These are phyloP conservation scores for Ceratocystis cacaofunesta DNA, from an alignment of 2,329 filamentous ascomycete genomes.

Conservation along the genomic window DNA sequence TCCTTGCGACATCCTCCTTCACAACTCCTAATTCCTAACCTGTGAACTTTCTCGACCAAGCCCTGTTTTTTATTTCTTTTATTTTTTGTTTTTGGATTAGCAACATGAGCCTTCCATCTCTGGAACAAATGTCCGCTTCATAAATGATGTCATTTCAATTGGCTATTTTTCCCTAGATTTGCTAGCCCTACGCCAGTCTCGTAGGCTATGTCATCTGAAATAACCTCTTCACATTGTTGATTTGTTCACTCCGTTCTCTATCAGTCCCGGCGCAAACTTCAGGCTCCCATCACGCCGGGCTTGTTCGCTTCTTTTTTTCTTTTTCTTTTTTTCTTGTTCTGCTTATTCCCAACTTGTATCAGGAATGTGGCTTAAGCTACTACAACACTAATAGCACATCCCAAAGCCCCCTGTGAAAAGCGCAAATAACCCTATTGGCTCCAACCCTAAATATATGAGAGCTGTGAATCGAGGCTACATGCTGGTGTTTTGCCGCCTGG, in stretches of 20 bases:
- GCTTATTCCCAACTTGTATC: not conserved
- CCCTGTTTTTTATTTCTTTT: not conserved
- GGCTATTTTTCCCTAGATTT: not conserved
- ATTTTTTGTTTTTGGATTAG: not conserved
- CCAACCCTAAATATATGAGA: too few relatives aligned
- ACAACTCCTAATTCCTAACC: not conserved
- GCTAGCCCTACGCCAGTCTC: too few relatives aligned
- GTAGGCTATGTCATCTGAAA: too few relatives aligned
- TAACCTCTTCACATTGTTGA: too few relatives aligned
- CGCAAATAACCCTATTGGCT: not conserved
- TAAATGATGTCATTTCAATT: not conserved
- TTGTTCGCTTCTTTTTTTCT: not conserved
- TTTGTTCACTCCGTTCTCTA: too few relatives aligned
- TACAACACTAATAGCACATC: not conserved
- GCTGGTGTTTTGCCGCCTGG: too few relatives aligned
- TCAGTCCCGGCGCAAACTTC: too few relatives aligned
- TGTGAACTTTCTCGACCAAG: not conserved
- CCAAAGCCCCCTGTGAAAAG: not conserved
- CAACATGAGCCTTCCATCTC: not conserved
- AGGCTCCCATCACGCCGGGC: too few relatives aligned
- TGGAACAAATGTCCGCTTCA: not conserved
- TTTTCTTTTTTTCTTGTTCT: not conserved
- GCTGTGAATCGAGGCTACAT: too few relatives aligned
- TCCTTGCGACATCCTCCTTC: not conserved
- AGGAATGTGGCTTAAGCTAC: not conserved